Percentiles rank a stretch among this genome's conserved stretches.
phyloP scores from a whole-genome alignment of 495 filamentous ascomycete genomes.

The Podospora sp. region DNA sequence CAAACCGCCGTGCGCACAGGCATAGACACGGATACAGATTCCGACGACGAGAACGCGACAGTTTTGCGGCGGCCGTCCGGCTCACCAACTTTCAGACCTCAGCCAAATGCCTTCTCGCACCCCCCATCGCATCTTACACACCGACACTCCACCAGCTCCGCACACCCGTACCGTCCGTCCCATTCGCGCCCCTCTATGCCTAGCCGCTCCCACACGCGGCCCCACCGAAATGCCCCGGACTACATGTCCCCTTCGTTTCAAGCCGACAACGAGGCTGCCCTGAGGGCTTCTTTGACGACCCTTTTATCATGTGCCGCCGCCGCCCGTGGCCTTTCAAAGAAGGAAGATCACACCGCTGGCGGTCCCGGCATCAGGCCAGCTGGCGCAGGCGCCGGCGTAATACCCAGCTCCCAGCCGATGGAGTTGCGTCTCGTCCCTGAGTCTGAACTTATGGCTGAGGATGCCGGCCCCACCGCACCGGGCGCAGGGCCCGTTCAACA shows the following conservation, averaged over 20 bases:
- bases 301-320: conserved; percentile 92
- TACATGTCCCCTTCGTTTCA: conserved; percentile 76
- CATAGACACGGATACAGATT: conserved; percentile 34
- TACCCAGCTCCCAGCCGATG: conserved; percentile 53
- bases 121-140: conserved; percentile 64
- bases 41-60: conserved; percentile 76
- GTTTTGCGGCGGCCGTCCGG: conserved; percentile 66
- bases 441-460: conserved; percentile 64
- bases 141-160: conserved; percentile 51
- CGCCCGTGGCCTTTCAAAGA: conserved; percentile 77
- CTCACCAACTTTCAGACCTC: conserved; percentile 71
- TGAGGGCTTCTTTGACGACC: conserved; percentile 89
- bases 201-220: conserved; percentile 42
- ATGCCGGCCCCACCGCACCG: conserved; percentile 29
- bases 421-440: conserved; percentile 72
- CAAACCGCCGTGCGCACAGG: conserved; percentile 23
- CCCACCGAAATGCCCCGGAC: conserved; percentile 55
- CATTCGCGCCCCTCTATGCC: conserved; percentile 44
- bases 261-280: conserved; percentile 88
- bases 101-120: conserved; percentile 88
- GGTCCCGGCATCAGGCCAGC: conserved; percentile 24
- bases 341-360: conserved; percentile 39
- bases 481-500: conserved; percentile 16
- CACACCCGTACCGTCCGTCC: conserved; percentile 44
- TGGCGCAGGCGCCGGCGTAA: conserved; percentile 37